Evolutionary conservation across 345 rosid species (phyloP).

Genomic region (Eucalyptus shirleyi): DNA sequence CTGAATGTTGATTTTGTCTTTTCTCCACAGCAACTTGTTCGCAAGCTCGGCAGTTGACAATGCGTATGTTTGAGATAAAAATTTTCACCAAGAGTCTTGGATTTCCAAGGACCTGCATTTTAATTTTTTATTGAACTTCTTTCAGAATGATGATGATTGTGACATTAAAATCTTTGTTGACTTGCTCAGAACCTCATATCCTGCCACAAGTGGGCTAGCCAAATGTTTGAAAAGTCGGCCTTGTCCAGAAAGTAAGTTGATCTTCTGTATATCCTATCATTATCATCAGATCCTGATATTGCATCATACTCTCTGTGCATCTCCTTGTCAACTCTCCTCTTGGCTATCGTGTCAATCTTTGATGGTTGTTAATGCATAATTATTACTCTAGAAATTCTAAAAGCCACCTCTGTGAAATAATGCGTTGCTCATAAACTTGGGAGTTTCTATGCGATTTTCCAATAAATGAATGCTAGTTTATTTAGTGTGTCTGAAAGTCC

Average conservation of each 20-base stretch:
- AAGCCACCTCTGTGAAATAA: not conserved
- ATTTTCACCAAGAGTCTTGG: not conserved
- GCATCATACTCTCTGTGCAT: not conserved
- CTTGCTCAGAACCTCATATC: not conserved
- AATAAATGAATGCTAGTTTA: not conserved
- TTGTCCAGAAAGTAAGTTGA: not conserved
- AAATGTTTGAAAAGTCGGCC: not conserved
- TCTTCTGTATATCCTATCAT: not conserved
- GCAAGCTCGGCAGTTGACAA: slow-evolving; percentile 10
- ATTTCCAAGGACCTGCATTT: not conserved
- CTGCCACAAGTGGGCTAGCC: not conserved
- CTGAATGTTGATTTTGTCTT: not conserved
- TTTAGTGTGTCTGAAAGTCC: not conserved
- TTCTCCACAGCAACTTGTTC: slow-evolving; percentile 22
- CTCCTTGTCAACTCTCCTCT: not conserved
- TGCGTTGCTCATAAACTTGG: not conserved
- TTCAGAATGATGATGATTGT: not conserved
- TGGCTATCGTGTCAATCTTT: not conserved
- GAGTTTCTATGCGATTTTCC: not conserved
- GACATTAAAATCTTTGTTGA: not conserved
- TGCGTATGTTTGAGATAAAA: not conserved
- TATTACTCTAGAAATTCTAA: not conserved
- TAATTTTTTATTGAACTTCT: not conserved
- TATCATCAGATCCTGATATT: not conserved
- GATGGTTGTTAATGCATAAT: not conserved